phyloP scores from a whole-genome alignment of 164 flowering plant genomes.

The Warburgia ugandensis region DNA sequence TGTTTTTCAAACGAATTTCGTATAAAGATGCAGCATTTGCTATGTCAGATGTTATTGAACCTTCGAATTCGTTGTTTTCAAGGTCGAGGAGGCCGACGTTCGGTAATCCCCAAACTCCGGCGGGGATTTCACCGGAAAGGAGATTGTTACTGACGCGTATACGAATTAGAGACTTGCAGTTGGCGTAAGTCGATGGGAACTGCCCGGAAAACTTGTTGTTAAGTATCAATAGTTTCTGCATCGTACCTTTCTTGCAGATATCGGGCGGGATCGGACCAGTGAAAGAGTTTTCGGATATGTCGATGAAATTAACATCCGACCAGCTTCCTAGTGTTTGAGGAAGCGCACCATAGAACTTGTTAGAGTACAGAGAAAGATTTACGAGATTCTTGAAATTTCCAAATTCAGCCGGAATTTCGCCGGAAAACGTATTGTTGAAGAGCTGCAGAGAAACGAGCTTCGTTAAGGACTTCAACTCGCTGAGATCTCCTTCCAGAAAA shows the following conservation, averaged over 20 bases:
- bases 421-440: constrained; percentile 38
- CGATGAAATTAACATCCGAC: constrained; percentile 71
- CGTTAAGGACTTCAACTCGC: background rate
- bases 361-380: constrained; percentile 61
- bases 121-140: constrained; percentile 63
- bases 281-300: constrained; percentile 58
- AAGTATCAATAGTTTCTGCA: constrained; percentile 25
- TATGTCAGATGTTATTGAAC: constrained; percentile 47
- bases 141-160: constrained; percentile 64
- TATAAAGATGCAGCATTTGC: constrained; percentile 39
- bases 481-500: constrained; percentile 32
- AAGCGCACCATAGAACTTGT: constrained; percentile 55
- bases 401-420: constrained; percentile 48
- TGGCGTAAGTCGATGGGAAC: constrained; percentile 62
- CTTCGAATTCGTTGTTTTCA: constrained; percentile 47
- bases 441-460: constrained; percentile 30
- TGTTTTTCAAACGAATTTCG: constrained; percentile 24
- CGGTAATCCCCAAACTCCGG: constrained; percentile 79
- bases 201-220: constrained; percentile 51
- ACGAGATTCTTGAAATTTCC: constrained; percentile 53
- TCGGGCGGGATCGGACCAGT: constrained; percentile 85
- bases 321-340: constrained; percentile 75
- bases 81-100: constrained; percentile 44
- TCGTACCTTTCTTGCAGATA: constrained; percentile 76
- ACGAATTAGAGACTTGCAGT: constrained; percentile 42